Conservation (phyloP, 495 filamentous ascomycete genomes). For the Xylaria longipes region DNA sequence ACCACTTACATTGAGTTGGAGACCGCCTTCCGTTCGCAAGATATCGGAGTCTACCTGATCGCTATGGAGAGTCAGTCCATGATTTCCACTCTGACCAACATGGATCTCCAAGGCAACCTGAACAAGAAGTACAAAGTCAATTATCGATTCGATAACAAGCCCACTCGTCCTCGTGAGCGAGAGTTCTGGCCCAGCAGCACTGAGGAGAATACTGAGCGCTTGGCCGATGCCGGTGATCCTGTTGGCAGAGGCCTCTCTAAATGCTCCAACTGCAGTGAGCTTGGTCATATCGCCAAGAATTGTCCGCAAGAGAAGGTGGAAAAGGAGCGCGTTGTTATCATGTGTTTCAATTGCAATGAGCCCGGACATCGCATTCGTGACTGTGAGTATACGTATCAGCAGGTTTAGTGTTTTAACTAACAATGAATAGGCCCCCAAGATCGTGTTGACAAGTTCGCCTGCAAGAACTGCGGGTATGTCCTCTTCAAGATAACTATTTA, state of each 20-base stretch:
- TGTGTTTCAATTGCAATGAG: conserved; percentile 77
- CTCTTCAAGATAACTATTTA: neutral
- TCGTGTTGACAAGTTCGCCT: conserved; percentile 66
- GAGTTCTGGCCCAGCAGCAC: conserved; percentile 67
- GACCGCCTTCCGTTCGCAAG: conserved; percentile 68
- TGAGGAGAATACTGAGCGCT: conserved; percentile 77
- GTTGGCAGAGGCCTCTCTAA: conserved; percentile 70
- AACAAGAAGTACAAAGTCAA: conserved; percentile 77
- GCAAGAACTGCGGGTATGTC: conserved; percentile 82
- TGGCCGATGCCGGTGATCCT: conserved; percentile 73
- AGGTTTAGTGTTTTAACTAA: conserved; percentile 32
- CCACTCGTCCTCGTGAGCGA: conserved; percentile 65
- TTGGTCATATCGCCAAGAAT: conserved; percentile 72
- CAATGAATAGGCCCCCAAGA: conserved; percentile 51
- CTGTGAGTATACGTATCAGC: conserved; percentile 52
- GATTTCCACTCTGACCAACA: conserved; percentile 68
- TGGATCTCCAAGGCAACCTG: conserved; percentile 83
- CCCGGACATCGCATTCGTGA: conserved; percentile 74
- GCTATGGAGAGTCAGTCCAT: conserved; percentile 71
- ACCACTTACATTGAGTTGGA: conserved; percentile 77
- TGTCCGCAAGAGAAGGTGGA: conserved; percentile 69
- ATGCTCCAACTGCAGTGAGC: conserved; percentile 73
- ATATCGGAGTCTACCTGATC: conserved; percentile 73
- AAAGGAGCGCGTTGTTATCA: conserved; percentile 58
- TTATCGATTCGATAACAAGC: conserved; percentile 68